Evolutionary conservation across 2,329 filamentous ascomycete genomes (phyloP).

Genomic region (Xylaria sp.): DNA sequence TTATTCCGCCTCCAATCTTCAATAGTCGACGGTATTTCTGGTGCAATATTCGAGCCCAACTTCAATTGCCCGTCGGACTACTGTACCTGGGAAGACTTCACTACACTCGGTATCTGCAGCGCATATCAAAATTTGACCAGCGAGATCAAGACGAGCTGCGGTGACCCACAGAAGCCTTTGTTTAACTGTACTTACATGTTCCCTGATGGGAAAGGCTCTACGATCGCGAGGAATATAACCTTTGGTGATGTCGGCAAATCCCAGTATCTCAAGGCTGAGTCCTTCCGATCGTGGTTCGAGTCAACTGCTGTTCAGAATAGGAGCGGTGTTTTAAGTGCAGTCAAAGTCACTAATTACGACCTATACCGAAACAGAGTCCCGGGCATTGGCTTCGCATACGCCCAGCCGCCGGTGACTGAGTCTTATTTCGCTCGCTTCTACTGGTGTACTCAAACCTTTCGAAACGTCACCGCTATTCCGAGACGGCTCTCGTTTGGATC

Average conservation of each 20-base stretch:
- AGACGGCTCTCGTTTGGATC: not conserved
- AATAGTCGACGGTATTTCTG: not conserved
- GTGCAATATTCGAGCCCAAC: not conserved
- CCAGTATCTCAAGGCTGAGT: not conserved
- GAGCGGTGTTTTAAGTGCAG: not conserved
- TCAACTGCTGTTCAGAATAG: not conserved
- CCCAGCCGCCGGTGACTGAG: not conserved
- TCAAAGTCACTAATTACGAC: not conserved
- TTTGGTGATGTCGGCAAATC: not conserved
- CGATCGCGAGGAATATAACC: not conserved
- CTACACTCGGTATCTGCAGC: not conserved
- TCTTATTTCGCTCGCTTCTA: not conserved
- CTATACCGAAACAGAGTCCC: not conserved
- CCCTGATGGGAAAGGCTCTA: not conserved
- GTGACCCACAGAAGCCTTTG: no score
- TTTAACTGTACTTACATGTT: not conserved
- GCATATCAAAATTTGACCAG: not conserved
- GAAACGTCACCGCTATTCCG: not conserved
- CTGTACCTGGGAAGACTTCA: not conserved
- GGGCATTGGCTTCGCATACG: not conserved
- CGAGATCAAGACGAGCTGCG: not conserved
- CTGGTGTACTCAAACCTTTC: not conserved
- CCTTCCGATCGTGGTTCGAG: not conserved
- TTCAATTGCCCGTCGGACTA: not conserved
- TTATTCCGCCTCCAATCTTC: not conserved